Evolutionary conservation across 441 rosid genomes (phyloP).

Genomic region (Populus hybrid): DNA sequence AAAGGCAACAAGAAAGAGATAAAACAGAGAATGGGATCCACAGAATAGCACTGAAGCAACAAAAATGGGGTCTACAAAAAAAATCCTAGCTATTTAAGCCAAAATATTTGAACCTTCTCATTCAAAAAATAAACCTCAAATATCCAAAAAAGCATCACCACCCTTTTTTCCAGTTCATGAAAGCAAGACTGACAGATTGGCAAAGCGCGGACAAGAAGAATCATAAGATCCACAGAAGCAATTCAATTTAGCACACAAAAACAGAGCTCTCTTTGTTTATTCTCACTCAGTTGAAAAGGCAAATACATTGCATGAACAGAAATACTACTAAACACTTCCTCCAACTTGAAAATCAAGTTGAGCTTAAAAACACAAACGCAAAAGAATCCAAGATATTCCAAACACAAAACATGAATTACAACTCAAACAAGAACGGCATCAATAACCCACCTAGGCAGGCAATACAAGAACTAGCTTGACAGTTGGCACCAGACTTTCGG

Average conservation of each 20-base stretch:
- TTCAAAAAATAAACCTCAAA: constrained; percentile 16
- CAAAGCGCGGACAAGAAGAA: not conserved
- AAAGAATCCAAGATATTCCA: not conserved
- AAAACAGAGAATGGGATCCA: constrained; percentile 52
- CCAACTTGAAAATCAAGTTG: not conserved
- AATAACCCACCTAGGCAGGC: not conserved
- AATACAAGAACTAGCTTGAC: not conserved
- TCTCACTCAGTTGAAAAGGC: constrained; percentile 1
- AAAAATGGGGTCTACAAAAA: constrained; percentile 30
- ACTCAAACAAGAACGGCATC: not conserved
- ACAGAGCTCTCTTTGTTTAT: not conserved
- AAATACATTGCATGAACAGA: constrained; percentile 26
- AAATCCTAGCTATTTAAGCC: constrained; percentile 20
- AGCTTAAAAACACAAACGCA: not conserved
- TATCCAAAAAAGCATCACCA: constrained; percentile 3
- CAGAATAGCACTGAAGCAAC: constrained; percentile 33
- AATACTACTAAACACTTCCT: not conserved
- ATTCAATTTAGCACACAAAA: not conserved
- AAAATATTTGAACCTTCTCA: constrained; percentile 24
- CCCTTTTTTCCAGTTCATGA: not conserved
- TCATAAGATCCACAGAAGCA: not conserved
- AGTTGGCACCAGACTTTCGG: not conserved
- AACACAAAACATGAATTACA: not conserved
- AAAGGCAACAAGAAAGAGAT: constrained; percentile 30
- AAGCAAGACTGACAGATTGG: not conserved